Evolutionary conservation across 768 basidiomycete species (phyloP).

Genomic region (Russula virescens): DNA sequence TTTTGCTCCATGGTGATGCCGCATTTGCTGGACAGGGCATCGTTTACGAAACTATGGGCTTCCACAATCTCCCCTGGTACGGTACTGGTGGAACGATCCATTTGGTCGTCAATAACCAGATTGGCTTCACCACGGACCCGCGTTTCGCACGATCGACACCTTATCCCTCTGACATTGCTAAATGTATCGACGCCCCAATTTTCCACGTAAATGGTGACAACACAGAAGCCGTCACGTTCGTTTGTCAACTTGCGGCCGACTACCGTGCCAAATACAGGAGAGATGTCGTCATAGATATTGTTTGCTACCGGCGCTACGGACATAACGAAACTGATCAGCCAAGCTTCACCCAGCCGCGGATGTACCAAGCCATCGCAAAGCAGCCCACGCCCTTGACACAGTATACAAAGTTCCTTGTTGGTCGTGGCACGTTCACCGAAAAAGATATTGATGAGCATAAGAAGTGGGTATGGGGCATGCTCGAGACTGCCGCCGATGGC

Average conservation of each 20-base stretch:
- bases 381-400: conserved; percentile 88
- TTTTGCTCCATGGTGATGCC: conserved; percentile 95
- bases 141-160: conserved; percentile 96
- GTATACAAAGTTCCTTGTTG: conserved; percentile 87
- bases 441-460: conserved; percentile 97
- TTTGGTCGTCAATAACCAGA: conserved; percentile 98
- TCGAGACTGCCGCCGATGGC: conserved; percentile 92
- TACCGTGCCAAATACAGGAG: conserved; percentile 98
- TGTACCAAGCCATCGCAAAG: conserved; percentile 96
- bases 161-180: conserved; percentile 97
- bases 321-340: conserved; percentile 99
- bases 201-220: conserved; percentile 99
- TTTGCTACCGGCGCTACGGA: conserved; percentile 98
- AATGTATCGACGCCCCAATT: conserved; percentile 96
- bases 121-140: conserved; percentile 98
- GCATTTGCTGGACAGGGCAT: conserved; percentile 98
- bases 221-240: conserved; percentile 96
- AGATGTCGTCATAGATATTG: conserved; percentile 97
- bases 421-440: conserved; percentile 90
- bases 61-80: conserved; percentile 91
- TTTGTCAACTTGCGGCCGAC: conserved; percentile 96
- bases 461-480: conserved; percentile 99
- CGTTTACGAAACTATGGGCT: conserved; percentile 99
- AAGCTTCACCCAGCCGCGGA: conserved; percentile 95
- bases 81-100: conserved; percentile 98